Base-by-base conservation (phyloP, 164 flowering plant species). In the Protea cynaroides region DNA sequence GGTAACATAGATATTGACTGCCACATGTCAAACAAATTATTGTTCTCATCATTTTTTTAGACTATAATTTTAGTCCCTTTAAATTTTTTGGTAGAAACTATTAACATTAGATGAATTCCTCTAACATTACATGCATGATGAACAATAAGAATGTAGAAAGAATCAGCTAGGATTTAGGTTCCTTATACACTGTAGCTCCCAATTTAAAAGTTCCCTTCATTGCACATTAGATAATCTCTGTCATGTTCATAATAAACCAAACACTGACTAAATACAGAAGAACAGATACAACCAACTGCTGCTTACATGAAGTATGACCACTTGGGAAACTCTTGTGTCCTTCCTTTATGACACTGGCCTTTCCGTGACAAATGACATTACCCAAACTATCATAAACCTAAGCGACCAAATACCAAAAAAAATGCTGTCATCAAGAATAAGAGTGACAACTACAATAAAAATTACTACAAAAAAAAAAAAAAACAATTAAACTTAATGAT, bases 321-420 rank as follows among this genome's bases (percentile, higher is more conserved):
- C 97, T 90, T 19, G 95, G 91, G 57, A 91, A 91, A 66, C 97
- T 91, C 74, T 87, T 91, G 40, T 91, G 86, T 29, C 96, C 96
- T 81, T 89, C 97, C 75, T 67, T 86, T 38, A 91, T 80, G 17
- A 58, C 89, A 53, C 82, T 79, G 0, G 37, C 71, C n/a, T 73
- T 43, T 13, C 97, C 97, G 79, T 84, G 84, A 53, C 97, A 91
- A 14, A 83, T 57, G 0, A 87, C 97, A 67, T 79, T 54, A 47
- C 96, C 89, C 70, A 47, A 72, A 22, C 24, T 23, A 76, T 90
- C 89, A 75, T 81, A 88, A 0, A 5, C 17, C 96, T 90, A 76
- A 40, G 62, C 59, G 66, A 12, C 21, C 25, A 14, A 19, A 36
- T 17, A 61, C 18, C 22, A 54, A 24, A 19, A 29, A 29, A 43